Conservation (phyloP, 108 stramenopile species). For the Skeletonema menzelii region DNA sequence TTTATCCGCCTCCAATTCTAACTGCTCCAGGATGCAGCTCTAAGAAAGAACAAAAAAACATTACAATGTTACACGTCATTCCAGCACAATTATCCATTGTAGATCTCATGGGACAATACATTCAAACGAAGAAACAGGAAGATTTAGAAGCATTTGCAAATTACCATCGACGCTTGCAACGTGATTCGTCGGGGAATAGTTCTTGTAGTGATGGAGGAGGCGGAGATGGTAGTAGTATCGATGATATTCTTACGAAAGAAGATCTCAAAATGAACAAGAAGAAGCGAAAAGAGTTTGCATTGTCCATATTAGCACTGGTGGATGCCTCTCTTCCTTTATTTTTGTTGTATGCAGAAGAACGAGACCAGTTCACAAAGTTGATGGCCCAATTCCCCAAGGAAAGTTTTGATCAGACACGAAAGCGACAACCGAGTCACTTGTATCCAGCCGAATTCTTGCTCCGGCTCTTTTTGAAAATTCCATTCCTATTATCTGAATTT, state of each 20-base stretch:
- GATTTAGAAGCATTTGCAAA: conserved; percentile 33
- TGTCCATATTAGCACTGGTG: conserved; percentile 32
- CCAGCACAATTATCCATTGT: conserved; percentile 19
- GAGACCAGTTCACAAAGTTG: conserved; percentile 28
- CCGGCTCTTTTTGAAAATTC: conserved; percentile 44
- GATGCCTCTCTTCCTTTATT: conserved; percentile 43
- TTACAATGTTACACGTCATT: conserved; percentile 36
- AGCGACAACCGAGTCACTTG: conserved; percentile 28
- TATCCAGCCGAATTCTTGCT: conserved; percentile 48
- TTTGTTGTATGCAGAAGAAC: conserved; percentile 47
- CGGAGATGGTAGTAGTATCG: not conserved
- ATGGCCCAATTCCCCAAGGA: conserved; percentile 11
- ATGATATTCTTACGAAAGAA: conserved; percentile 7
- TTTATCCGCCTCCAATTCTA: conserved; percentile 21
- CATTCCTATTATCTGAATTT: conserved; percentile 24
- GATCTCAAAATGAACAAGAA: conserved; percentile 33
- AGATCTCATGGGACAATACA: conserved; percentile 17
- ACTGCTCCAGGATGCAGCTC: not conserved
- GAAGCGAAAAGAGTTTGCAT: conserved; percentile 34
- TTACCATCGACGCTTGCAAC: not conserved
- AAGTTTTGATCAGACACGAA: not conserved
- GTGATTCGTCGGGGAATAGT: not conserved
- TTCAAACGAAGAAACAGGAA: conserved; percentile 15
- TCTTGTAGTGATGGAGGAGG: not conserved
- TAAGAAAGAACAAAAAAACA: not conserved